These are phyloP conservation scores for Trametes maxima DNA, from an alignment of 768 basidiomycete genomes.

Conservation along the genomic window DNA sequence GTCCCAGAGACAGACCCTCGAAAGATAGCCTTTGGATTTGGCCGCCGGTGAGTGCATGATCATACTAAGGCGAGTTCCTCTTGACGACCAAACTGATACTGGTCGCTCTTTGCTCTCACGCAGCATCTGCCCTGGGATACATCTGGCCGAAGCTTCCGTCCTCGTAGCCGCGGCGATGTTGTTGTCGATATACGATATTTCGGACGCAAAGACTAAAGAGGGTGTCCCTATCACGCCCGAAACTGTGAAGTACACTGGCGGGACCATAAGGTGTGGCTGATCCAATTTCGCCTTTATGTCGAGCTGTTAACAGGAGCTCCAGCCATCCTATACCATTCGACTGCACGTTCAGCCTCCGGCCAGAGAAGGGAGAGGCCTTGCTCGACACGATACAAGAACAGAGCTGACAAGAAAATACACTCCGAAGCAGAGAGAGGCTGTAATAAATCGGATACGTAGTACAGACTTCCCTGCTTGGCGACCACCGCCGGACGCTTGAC, in stretches of 20 bases:
- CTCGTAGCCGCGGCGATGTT: conserved; percentile 39
- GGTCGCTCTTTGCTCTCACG: neutral
- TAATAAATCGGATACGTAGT: too few species aligned
- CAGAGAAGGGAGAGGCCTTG: conserved; percentile 17
- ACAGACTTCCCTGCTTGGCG: too few species aligned
- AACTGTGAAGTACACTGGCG: conserved; percentile 21
- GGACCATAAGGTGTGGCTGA: conserved; percentile 26
- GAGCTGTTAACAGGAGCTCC: neutral
- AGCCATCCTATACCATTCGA: conserved; percentile 55
- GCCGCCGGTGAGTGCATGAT: conserved; percentile 27
- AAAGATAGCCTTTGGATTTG: conserved; percentile 38
- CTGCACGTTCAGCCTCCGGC: conserved; percentile 49
- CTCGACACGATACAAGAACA: too few species aligned
- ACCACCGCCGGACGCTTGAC: too few species aligned
- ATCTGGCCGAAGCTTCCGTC: conserved; percentile 24
- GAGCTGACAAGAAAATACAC: too few species aligned
- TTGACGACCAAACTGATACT: neutral
- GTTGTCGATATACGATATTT: conserved; percentile 38
- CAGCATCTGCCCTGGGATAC: conserved; percentile 28
- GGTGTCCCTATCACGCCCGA: conserved; percentile 18
- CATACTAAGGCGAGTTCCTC: too few species aligned
- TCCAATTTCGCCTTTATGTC: neutral
- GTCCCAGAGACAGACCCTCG: conserved; percentile 29
- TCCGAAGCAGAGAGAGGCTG: too few species aligned
- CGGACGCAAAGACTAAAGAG: conserved; percentile 18